phyloP scores from a whole-genome alignment of 352 stramenopile species.

The Phytophthora nicotianae region DNA sequence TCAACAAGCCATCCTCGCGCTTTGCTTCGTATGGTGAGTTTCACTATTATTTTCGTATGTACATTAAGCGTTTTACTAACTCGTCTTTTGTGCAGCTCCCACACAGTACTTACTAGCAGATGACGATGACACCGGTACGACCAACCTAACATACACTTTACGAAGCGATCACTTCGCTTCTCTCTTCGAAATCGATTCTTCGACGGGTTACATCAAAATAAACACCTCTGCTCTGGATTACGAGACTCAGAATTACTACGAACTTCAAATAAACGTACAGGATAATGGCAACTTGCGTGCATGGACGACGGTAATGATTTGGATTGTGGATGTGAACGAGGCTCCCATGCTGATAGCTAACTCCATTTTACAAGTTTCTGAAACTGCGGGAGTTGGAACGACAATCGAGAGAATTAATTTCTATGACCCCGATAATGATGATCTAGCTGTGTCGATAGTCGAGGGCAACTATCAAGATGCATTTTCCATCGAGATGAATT shows the following conservation, averaged over 20 bases:
- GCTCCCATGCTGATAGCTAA: conserved; percentile 20
- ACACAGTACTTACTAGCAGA: conserved; percentile 27
- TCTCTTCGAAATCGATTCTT: conserved; percentile 27
- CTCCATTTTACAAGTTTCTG: conserved; percentile 22
- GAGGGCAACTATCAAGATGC: conserved; percentile 18
- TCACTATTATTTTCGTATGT: not conserved
- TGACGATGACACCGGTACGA: conserved; percentile 28
- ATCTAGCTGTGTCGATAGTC: conserved; percentile 18
- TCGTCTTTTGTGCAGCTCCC: conserved; percentile 8
- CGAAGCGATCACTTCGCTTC: conserved; percentile 8
- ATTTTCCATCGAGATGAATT: conserved; percentile 24
- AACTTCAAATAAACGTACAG: conserved; percentile 26
- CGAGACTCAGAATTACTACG: conserved; percentile 37
- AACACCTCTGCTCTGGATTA: conserved; percentile 30
- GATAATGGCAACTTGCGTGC: conserved; percentile 24
- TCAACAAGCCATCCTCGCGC: conserved; percentile 23
- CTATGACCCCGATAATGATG: conserved; percentile 27
- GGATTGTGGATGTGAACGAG: conserved; percentile 44
- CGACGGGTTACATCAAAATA: conserved; percentile 32
- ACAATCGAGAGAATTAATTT: conserved; percentile 18
- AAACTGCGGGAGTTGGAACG: conserved; percentile 19
- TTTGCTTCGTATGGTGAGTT: conserved; percentile 36
- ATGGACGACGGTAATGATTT: conserved; percentile 21
- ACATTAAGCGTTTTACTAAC: conserved; percentile 2
- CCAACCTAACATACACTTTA: conserved; percentile 19